These are phyloP conservation scores for Thraustochytrium striatum DNA, from an alignment of 352 stramenopile genomes.

Conservation along the genomic window DNA sequence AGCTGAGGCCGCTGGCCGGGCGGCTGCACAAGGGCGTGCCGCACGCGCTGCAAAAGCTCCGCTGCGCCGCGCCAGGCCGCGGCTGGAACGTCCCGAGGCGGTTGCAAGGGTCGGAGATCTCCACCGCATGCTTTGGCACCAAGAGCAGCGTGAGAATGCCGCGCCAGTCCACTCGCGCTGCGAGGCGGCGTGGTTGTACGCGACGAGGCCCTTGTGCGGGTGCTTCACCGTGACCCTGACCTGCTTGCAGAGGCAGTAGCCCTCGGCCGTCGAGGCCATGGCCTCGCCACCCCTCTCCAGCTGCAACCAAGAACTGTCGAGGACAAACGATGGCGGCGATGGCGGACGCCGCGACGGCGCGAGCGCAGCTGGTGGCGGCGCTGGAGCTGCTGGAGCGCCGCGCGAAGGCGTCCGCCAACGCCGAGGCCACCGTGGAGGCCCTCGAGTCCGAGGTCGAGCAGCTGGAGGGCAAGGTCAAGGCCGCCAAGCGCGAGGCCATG, in stretches of 20 bases:
- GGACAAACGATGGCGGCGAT: too few relatives aligned
- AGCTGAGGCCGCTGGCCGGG: neutral
- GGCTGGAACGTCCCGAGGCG: neutral
- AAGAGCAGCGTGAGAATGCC: neutral
- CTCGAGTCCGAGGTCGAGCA: too few relatives aligned
- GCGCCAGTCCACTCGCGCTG: slow-evolving; percentile 29
- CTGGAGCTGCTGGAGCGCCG: too few relatives aligned
- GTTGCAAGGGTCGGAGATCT: neutral
- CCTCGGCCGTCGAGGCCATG: slow-evolving; percentile 14
- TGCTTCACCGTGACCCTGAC: neutral
- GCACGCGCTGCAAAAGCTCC: slow-evolving; percentile 17
- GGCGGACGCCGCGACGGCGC: too few relatives aligned
- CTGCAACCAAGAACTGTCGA: too few relatives aligned
- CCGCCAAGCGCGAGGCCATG: too few relatives aligned
- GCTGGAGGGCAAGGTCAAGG: too few relatives aligned
- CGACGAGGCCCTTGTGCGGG: slow-evolving; percentile 1
- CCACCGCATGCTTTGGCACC: neutral
- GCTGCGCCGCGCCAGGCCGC: neutral
- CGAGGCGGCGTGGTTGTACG: slow-evolving; percentile 23
- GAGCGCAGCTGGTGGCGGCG: too few relatives aligned
- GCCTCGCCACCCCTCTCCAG: neutral
- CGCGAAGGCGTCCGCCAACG: too few relatives aligned
- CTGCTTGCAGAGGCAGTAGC: slow-evolving; percentile 17
- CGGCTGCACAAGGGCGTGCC: slow-evolving; percentile 15
- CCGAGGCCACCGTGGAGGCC: too few relatives aligned